phyloP scores from a whole-genome alignment of 805 yeast genomes.

The Kuraishia piskuri region DNA sequence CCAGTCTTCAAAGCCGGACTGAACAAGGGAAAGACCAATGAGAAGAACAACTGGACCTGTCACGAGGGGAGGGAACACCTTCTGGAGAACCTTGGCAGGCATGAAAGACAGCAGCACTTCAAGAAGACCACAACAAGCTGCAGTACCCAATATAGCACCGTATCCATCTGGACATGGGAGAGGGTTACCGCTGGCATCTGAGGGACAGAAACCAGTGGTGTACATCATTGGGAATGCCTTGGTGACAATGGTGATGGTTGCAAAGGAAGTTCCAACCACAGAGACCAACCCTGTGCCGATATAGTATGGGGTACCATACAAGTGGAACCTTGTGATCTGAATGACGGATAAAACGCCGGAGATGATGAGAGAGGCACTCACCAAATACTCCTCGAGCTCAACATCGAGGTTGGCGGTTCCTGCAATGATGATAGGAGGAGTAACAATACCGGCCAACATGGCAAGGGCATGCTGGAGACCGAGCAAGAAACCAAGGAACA shows the following conservation, averaged over 20 bases:
- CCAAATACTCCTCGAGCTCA: conserved; percentile 49
- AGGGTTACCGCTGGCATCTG: conserved; percentile 50
- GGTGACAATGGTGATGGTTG: conserved; percentile 73
- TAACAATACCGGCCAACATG: conserved; percentile 85
- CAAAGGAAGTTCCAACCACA: conserved; percentile 87
- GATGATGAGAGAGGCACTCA: conserved; percentile 63
- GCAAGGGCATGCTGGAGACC: conserved; percentile 87
- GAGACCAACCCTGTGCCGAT: conserved; percentile 85
- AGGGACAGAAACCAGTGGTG: conserved; percentile 55
- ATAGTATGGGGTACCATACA: conserved; percentile 64
- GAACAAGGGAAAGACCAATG: conserved; percentile 65
- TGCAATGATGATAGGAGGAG: conserved; percentile 76
- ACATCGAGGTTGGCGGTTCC: conserved; percentile 48
- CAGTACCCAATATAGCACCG: conserved; percentile 79
- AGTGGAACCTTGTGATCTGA: conserved; percentile 76
- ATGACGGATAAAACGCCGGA: conserved; percentile 63
- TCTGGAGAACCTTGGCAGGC: conserved; percentile 66
- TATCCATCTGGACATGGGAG: conserved; percentile 87
- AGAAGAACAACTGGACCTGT: conserved; percentile 90
- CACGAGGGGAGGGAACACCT: conserved; percentile 79
- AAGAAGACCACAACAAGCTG: conserved; percentile 66
- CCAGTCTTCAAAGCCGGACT: conserved; percentile 76
- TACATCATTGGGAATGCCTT: conserved; percentile 81
- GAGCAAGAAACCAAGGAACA: conserved; percentile 64
- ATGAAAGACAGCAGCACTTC: conserved; percentile 68